Base-by-base conservation (phyloP, 2,329 filamentous ascomycete genomes). In the Tolypocladium cylindrosporum region DNA sequence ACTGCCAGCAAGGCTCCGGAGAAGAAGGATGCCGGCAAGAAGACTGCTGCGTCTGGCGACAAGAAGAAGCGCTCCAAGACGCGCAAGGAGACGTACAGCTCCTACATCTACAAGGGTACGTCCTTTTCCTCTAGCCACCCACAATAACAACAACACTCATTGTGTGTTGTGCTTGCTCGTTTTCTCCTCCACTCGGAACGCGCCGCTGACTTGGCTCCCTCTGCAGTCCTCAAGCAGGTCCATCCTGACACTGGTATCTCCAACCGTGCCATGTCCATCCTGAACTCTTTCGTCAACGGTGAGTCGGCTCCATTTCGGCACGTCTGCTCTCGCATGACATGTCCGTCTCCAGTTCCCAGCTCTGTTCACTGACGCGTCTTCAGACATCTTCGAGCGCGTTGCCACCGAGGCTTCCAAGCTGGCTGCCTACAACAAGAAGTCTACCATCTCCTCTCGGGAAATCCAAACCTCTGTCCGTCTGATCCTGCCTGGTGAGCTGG, bases 1-100 rank as follows among this genome's bases (percentile, higher is more conserved):
- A 82, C 89, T 73, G 82, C 82, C 66, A 81, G 79, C 69, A 85
- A 85, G 80, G 81, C 81, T 63, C 82, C 81, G 59, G 92, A 97
- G 87, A 97, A 97, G 89, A 97, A 97, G 88, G 93, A 97, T 81
- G 94, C 93, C 65, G 94, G 93, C 83, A 99, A 99, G 90, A 99
- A 97, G 89, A 97, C 94, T 55, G 91, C 93, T 61, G 86, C 92
- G 62, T 86, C 90, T 74, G 94, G 94, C 65, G 94, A 97, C 71
- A 97, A 97, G 91, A 99, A 99, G 90, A 99, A 97, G 92, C 91
- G 94, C 74, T 96, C 91, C 82, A 99, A 99, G 92, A 90, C 92
- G 67, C 88, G 94, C 81, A 97, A 97, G 89, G 94, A 99, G 85
- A 99, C 94, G n/a, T 99, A 99, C 84, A 95, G 90, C 68, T 95